phyloP scores from a whole-genome alignment of 768 basidiomycete species.

The Sistotremastrum suecicum region DNA sequence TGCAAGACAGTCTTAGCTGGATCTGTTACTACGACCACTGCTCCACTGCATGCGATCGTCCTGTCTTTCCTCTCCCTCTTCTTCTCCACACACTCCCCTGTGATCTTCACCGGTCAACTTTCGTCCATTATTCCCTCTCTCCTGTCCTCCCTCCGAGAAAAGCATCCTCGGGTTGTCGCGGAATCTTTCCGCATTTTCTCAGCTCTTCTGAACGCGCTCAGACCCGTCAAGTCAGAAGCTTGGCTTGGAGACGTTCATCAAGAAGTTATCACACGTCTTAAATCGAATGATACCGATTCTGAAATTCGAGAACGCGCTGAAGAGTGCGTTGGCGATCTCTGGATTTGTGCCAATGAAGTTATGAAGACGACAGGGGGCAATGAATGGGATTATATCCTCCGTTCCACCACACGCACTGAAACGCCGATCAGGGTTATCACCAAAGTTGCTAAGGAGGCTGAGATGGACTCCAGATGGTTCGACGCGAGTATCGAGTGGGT shows the following conservation, averaged over 20 bases:
- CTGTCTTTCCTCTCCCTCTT: conserved; percentile 78
- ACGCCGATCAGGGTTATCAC: conserved; percentile 72
- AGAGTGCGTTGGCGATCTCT: conserved; percentile 71
- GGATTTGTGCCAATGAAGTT: conserved; percentile 73
- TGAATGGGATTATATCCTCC: conserved; percentile 74
- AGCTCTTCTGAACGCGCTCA: conserved; percentile 59
- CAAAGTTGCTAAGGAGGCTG: conserved; percentile 65
- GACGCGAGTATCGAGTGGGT: conserved; percentile 68
- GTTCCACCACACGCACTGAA: conserved; percentile 54
- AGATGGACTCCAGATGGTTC: conserved; percentile 66
- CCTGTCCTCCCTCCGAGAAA: conserved; percentile 60
- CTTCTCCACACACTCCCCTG: conserved; percentile 58
- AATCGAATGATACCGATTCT: conserved; percentile 75
- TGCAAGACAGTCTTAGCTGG: conserved; percentile 53
- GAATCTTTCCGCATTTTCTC: conserved; percentile 85
- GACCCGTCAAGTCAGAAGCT: conserved; percentile 47
- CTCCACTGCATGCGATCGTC: conserved; percentile 69
- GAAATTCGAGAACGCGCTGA: conserved; percentile 80
- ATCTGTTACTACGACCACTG: conserved; percentile 59
- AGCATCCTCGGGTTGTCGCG: conserved; percentile 78
- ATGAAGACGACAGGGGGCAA: conserved; percentile 46
- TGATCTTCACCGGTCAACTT: conserved; percentile 47
- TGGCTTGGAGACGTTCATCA: conserved; percentile 67
- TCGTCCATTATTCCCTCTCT: conserved; percentile 58
- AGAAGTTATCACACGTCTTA: conserved; percentile 56